Base-by-base conservation (phyloP, 2,329 filamentous ascomycete genomes). In the Periconia sp. region DNA sequence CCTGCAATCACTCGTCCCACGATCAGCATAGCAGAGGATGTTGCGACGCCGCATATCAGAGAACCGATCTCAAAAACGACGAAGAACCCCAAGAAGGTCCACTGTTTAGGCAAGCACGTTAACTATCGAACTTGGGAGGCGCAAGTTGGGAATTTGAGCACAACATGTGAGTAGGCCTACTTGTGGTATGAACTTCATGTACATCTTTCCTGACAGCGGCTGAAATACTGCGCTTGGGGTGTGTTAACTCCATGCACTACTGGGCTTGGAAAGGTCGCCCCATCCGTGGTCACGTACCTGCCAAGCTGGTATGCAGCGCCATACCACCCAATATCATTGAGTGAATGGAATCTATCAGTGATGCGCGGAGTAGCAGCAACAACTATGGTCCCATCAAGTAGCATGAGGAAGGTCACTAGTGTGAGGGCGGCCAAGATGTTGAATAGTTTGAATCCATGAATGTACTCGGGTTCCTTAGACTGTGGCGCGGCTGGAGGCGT, bases 51-150 rank as follows among this genome's bases (percentile, higher is more conserved):
- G 58, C 81, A 84, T 17, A 85, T 61, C 15, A 80, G 59, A 0
- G 79, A 82, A 3, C 83, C 83, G 10, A 84, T n/a, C 59, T 84
- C 81, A 57, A 85, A 85, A 53, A 83, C 43, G 50, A 64, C 58
- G 35, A 73, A 70, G 11, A 61, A 45, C 1, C 57, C 40, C 15
- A 76, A 49, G 55, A 74, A 76, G 31, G 63, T 62, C 15, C 52
- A 61, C 59, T 77, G n/a, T n/a, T n/a, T n/a, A n/a, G n/a, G n/a
- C n/a, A n/a, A n/a, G n/a, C n/a, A n/a, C n/a, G n/a, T n/a, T n/a
- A n/a, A n/a, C n/a, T n/a, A n/a, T n/a, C n/a, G n/a, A n/a, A n/a
- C n/a, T n/a, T n/a, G n/a, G n/a, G n/a, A n/a, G n/a, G n/a, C n/a
- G n/a, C n/a, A n/a, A n/a, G n/a, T n/a, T n/a, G n/a, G n/a, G n/a